Percentiles rank a stretch among this genome's conserved stretches.
phyloP scores from a whole-genome alignment of 2,329 filamentous ascomycete species.

The Talaromyces atroroseus region DNA sequence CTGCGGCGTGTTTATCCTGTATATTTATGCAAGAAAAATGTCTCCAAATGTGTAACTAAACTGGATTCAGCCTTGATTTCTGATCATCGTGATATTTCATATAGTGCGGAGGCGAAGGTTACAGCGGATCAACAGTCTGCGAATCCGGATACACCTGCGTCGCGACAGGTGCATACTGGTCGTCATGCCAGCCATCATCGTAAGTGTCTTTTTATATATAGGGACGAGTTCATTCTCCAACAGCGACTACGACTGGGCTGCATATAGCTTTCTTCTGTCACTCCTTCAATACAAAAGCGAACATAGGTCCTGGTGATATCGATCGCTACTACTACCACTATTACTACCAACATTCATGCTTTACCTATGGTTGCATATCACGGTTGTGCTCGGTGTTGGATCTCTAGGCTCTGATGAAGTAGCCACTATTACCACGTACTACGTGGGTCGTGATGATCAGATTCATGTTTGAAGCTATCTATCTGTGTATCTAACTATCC shows the following conservation, averaged over 20 bases:
- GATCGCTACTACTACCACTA: not conserved
- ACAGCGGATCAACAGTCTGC: conserved; percentile 11
- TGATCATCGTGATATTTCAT: not conserved
- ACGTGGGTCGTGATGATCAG: no score
- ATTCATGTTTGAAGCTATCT: no score
- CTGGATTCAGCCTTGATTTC: not conserved
- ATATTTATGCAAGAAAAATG: not conserved
- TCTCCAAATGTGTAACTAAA: not conserved
- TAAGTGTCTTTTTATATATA: not conserved
- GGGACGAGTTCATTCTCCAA: not conserved
- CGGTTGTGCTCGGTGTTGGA: not conserved
- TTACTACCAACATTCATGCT: not conserved
- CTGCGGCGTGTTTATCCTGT: not conserved
- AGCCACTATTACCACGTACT: no score
- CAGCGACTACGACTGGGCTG: not conserved
- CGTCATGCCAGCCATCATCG: conserved; percentile 8
- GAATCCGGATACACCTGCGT: conserved; percentile 6
- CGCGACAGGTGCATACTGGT: conserved; percentile 8
- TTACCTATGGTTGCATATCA: not conserved
- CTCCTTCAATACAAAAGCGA: not conserved
- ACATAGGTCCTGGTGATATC: not conserved
- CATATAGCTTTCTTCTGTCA: not conserved
- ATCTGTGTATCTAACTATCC: no score
- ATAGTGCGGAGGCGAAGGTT: conserved; percentile 12
- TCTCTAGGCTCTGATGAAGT: no score